phyloP scores from a whole-genome alignment of 345 rosid genomes.

The Melaleuca alternifolia region DNA sequence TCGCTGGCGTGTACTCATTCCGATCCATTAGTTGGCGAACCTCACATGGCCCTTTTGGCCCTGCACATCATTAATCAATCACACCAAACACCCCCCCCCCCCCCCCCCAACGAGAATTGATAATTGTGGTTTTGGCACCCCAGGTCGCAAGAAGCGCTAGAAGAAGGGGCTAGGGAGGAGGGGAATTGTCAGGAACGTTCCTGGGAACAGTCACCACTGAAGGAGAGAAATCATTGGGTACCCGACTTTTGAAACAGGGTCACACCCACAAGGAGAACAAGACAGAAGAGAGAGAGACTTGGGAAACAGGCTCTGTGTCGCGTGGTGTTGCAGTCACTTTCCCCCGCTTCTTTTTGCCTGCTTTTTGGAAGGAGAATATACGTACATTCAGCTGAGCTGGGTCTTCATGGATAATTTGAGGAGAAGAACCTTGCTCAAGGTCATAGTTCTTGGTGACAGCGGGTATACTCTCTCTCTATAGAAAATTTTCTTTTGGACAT shows the following conservation, averaged over 20 bases:
- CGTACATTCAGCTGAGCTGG: neutral
- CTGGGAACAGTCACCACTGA: neutral
- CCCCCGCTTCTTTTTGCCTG: neutral
- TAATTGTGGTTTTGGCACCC: neutral
- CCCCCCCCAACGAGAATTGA: neutral
- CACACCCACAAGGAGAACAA: neutral
- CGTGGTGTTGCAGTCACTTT: neutral
- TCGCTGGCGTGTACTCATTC: conserved; percentile 21
- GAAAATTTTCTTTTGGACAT: neutral
- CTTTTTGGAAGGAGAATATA: neutral
- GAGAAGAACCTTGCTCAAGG: conserved; percentile 70
- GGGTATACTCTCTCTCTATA: conserved; percentile 32
- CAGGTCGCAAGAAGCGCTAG: neutral
- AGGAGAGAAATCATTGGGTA: neutral
- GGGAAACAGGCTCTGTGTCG: neutral
- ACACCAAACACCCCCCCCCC: no score
- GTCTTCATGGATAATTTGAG: conserved; percentile 33
- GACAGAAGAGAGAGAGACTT: neutral
- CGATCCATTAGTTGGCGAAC: neutral
- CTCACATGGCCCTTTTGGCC: neutral
- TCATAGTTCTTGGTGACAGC: conserved; percentile 79
- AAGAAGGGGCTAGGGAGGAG: neutral
- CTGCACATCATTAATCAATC: neutral
- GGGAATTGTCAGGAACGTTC: neutral
- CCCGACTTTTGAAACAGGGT: neutral